A percentile compares a stretch with the other conserved stretches of the same genome.
Conservation (phyloP, 2,329 filamentous ascomycete species). For the Calonectria pseudoreteaudii region DNA sequence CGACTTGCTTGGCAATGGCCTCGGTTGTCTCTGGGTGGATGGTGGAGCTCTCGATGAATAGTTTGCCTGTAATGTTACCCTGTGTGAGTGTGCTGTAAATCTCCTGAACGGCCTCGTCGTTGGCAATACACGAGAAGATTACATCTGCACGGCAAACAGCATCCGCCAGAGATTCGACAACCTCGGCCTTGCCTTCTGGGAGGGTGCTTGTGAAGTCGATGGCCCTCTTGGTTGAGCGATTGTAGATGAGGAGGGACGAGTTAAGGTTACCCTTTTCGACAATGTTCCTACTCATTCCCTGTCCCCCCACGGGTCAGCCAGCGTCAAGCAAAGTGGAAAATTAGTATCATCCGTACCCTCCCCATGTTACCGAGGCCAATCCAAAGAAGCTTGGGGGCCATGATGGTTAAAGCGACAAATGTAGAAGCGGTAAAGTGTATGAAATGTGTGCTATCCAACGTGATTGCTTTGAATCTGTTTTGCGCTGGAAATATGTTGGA, state of each 20-base stretch:
- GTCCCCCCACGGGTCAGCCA: constrained; percentile 7
- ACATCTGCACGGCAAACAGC: constrained; percentile 78
- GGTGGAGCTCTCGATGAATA: constrained; percentile 90
- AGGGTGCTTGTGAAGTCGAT: constrained; percentile 72
- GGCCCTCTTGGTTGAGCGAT: constrained; percentile 78
- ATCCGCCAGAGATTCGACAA: constrained; percentile 72
- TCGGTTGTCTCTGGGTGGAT: constrained; percentile 86
- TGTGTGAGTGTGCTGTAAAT: constrained; percentile 69
- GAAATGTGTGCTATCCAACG: too few relatives aligned
- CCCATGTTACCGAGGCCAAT: constrained; percentile 92
- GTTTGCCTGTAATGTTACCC: constrained; percentile 72
- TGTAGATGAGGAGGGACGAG: constrained; percentile 81
- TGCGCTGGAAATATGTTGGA: not conserved
- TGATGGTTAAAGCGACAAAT: constrained; percentile 38
- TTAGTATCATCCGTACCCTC: constrained; percentile 63
- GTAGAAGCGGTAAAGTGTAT: not conserved
- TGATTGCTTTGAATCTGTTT: not conserved
- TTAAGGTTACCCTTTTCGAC: constrained; percentile 80
- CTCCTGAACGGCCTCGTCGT: constrained; percentile 78
- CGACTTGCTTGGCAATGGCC: constrained; percentile 68
- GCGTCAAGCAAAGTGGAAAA: not conserved
- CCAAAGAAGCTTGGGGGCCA: constrained; percentile 76
- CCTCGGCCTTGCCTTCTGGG: constrained; percentile 70
- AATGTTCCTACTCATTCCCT: constrained; percentile 89
- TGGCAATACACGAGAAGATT: constrained; percentile 84